These are phyloP conservation scores for Eucalyptus tenuipes DNA, from an alignment of 345 rosid species.

Conservation along the genomic window DNA sequence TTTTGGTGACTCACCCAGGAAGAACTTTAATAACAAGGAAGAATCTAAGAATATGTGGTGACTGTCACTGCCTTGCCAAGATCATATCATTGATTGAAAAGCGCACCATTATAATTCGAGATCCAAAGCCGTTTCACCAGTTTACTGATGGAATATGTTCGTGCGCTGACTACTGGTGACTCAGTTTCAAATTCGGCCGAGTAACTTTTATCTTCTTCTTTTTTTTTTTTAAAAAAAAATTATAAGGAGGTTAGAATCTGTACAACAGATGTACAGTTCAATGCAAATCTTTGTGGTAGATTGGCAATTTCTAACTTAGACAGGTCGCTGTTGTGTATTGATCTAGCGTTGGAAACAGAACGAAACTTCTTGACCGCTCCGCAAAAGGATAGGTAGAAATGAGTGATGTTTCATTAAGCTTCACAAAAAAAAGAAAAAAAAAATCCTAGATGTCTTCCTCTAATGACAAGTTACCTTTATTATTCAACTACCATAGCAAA, in stretches of 20 bases:
- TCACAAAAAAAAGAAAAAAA: background rate
- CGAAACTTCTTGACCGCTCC: background rate
- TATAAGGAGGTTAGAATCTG: background rate
- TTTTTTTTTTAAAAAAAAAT: too few relatives aligned
- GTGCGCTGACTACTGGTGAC: conserved; percentile 57
- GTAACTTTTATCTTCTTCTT: background rate
- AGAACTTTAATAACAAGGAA: conserved; percentile 41
- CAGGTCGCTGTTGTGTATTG: background rate
- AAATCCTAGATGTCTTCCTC: background rate
- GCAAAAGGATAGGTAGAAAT: background rate
- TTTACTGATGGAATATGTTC: conserved; percentile 48
- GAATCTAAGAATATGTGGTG: conserved; percentile 64
- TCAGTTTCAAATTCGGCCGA: background rate
- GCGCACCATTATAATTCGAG: conserved; percentile 43
- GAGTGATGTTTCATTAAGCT: background rate
- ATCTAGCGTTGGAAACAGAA: background rate
- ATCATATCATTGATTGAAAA: conserved; percentile 40
- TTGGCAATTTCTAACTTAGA: background rate
- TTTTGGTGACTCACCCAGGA: conserved; percentile 25
- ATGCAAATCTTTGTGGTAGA: background rate
- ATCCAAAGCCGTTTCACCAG: conserved; percentile 66
- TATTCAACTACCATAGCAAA: background rate
- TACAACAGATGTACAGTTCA: background rate
- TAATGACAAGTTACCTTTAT: background rate
- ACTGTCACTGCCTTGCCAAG: conserved; percentile 46